Percentiles rank a stretch among this genome's conserved stretches.
Evolutionary conservation across 495 filamentous ascomycete species (phyloP).

Genomic region (Podospora pseudoanserina): DNA sequence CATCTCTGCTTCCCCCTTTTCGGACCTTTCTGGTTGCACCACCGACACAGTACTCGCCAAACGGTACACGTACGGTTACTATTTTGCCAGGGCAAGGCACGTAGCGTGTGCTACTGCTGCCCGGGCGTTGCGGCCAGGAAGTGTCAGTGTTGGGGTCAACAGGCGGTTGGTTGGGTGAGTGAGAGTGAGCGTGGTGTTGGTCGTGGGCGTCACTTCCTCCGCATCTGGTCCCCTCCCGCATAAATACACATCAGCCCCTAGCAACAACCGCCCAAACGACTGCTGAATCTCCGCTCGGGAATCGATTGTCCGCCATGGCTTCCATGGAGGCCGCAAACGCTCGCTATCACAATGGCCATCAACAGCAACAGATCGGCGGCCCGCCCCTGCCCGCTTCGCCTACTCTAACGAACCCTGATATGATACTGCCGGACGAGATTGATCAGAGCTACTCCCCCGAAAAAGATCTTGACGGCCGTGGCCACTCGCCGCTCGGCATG

Average conservation of each 20-base stretch:
- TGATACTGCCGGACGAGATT: conserved; percentile 71
- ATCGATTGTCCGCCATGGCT: conserved; percentile 24
- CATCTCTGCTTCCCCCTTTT: conserved; percentile 17
- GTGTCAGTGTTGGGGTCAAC: neutral
- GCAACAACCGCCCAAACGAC: neutral
- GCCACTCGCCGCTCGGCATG: conserved; percentile 40
- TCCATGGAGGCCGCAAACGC: conserved; percentile 35
- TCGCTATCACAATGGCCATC: conserved; percentile 31
- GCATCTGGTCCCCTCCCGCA: neutral
- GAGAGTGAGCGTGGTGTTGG: neutral
- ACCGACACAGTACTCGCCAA: conserved; percentile 15
- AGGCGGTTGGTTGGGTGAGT: neutral
- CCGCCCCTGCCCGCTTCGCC: conserved; percentile 60
- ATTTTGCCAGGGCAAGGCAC: conserved; percentile 15
- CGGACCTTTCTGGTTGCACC: conserved; percentile 20
- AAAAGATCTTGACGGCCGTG: conserved; percentile 32
- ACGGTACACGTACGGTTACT: neutral
- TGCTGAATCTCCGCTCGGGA: neutral
- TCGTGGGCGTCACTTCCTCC: conserved; percentile 1
- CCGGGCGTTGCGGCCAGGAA: conserved; percentile 1
- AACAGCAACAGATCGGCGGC: conserved; percentile 27
- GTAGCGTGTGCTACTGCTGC: conserved; percentile 6
- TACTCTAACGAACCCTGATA: conserved; percentile 87
- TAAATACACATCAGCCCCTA: neutral
- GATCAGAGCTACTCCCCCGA: conserved; percentile 52